Percentiles rank a stretch among this genome's conserved stretches.
phyloP scores from a whole-genome alignment of 1,284 basidiomycete genomes.

The Clitocybe nebularis region DNA sequence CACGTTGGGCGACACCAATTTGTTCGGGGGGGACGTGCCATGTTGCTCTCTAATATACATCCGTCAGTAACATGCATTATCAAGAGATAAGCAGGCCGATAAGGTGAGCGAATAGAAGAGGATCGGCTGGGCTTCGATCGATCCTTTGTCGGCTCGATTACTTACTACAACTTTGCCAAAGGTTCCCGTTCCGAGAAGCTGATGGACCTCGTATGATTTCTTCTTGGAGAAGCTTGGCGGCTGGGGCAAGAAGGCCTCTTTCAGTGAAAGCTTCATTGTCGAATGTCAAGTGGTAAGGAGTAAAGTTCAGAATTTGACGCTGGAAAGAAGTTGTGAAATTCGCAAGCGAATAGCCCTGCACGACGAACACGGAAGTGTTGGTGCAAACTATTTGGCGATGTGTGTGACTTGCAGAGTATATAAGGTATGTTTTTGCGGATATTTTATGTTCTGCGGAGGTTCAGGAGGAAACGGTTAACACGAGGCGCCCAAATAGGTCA shows the following conservation, averaged over 20 bases:
- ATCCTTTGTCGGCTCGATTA: too few species aligned
- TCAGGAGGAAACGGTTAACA: too few species aligned
- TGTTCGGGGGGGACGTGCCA: constrained; percentile 70
- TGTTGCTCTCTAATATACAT: constrained; percentile 60
- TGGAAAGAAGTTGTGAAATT: too few species aligned
- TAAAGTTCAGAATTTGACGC: too few species aligned
- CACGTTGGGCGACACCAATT: constrained; percentile 49
- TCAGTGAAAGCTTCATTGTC: constrained; percentile 36
- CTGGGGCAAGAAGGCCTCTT: constrained; percentile 63
- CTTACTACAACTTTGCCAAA: constrained; percentile 87
- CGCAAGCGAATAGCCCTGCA: too few species aligned
- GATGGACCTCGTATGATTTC: constrained; percentile 71
- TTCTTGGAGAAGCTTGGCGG: constrained; percentile 85
- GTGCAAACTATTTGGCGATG: too few species aligned
- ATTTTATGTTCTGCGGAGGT: too few species aligned
- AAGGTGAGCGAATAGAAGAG: constrained; percentile 5
- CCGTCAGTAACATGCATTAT: constrained; percentile 1
- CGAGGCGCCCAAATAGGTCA: too few species aligned
- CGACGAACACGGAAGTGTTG: too few species aligned
- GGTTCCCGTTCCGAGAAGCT: constrained; percentile 74
- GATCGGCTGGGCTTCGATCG: too few species aligned
- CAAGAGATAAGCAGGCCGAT: neutral
- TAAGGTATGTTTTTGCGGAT: too few species aligned
- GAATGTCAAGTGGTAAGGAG: neutral
- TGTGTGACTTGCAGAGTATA: too few species aligned